Evolutionary conservation across 2,329 filamentous ascomycete species (phyloP).

Genomic region (Aspergillus versicolor): DNA sequence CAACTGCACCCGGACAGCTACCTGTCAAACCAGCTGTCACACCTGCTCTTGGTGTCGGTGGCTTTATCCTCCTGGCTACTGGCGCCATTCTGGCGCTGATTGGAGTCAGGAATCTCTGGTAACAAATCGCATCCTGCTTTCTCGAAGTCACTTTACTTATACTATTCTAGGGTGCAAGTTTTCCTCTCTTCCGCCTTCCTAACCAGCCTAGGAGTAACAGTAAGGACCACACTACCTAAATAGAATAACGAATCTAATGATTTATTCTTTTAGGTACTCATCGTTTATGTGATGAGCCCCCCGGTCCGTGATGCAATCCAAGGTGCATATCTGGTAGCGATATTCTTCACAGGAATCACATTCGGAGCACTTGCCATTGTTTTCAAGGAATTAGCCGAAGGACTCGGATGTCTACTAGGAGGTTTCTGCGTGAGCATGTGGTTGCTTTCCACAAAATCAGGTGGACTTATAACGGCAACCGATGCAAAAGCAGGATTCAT

Average conservation of each 20-base stretch:
- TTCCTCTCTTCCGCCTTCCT: slow-evolving; percentile 78
- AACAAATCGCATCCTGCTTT: neutral
- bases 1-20: slow-evolving; percentile 45
- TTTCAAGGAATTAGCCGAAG: slow-evolving; percentile 80
- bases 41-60: slow-evolving; percentile 76
- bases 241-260: neutral
- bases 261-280: slow-evolving; percentile 56
- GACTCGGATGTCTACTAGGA: slow-evolving; percentile 82
- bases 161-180: slow-evolving; percentile 59
- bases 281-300: slow-evolving; percentile 82
- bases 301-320: slow-evolving; percentile 75
- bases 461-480: slow-evolving; percentile 67
- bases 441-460: slow-evolving; percentile 74
- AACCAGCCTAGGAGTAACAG: slow-evolving; percentile 69
- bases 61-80: slow-evolving; percentile 70
- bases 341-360: slow-evolving; percentile 68
- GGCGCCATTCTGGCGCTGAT: slow-evolving; percentile 72
- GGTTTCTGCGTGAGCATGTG: slow-evolving; percentile 89
- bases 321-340: slow-evolving; percentile 82
- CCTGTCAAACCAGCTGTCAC: slow-evolving; percentile 75
- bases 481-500: slow-evolving; percentile 73
- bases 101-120: slow-evolving; percentile 77
- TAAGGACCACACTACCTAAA: slow-evolving; percentile 21
- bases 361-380: slow-evolving; percentile 73
- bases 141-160: slow-evolving; percentile 13